phyloP scores from a whole-genome alignment of 352 stramenopile genomes.

The Globisporangium camurandrum region DNA sequence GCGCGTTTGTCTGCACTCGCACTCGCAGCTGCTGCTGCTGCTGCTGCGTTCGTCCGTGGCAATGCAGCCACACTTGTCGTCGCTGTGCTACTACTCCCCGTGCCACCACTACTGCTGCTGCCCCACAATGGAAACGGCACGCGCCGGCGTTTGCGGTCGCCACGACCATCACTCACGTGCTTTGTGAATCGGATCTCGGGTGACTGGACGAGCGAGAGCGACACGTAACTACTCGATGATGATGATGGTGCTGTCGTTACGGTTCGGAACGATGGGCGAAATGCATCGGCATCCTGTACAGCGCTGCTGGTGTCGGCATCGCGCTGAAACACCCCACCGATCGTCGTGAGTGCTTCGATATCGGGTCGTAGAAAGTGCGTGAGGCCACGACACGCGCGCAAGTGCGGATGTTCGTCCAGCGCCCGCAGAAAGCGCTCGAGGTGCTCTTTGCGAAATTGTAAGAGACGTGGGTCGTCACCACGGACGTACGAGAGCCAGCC shows the following conservation, averaged over 20 bases:
- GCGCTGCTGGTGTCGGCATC: conserved; percentile 19
- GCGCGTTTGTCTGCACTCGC: conserved; percentile 13
- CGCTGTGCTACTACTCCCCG: background rate
- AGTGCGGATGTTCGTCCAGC: conserved; percentile 46
- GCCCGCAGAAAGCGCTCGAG: conserved; percentile 54
- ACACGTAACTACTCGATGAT: conserved; percentile 58
- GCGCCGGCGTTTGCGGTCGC: conserved; percentile 50
- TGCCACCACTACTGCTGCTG: background rate
- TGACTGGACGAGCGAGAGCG: conserved; percentile 62
- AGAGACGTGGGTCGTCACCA: conserved; percentile 61
- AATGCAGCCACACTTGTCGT: background rate
- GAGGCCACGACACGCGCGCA: conserved; percentile 52
- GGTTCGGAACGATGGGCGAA: conserved; percentile 11
- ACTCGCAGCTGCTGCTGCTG: no score
- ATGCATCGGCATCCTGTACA: conserved; percentile 4
- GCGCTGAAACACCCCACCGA: conserved; percentile 22
- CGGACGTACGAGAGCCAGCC: conserved; percentile 64
- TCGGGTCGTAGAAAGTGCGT: conserved; percentile 57
- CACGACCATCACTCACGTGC: conserved; percentile 29
- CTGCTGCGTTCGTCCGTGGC: no score
- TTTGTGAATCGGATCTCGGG: conserved; percentile 74
- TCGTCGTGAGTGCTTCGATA: conserved; percentile 32
- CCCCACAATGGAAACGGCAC: conserved; percentile 34
- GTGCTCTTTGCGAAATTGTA: conserved; percentile 57
- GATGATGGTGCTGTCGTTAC: conserved; percentile 12